These are phyloP conservation scores for Favolaschia claudopus DNA, from an alignment of 768 basidiomycete genomes.

Conservation along the genomic window DNA sequence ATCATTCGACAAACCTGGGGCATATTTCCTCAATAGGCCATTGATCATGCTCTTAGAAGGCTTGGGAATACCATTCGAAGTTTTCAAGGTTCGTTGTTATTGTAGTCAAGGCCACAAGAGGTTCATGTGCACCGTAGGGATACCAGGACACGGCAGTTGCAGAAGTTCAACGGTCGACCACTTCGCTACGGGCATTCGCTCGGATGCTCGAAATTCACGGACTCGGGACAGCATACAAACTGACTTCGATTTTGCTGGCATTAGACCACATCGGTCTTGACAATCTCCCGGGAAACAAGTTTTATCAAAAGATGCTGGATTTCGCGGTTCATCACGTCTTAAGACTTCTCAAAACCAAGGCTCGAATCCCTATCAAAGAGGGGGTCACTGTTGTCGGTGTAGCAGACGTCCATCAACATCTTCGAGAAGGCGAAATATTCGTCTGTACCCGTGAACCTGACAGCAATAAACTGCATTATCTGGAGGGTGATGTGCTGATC, in stretches of 20 bases:
- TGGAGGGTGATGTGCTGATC: constrained; percentile 62
- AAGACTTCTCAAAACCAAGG: constrained; percentile 67
- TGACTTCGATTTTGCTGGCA: constrained; percentile 59
- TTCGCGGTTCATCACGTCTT: constrained; percentile 69
- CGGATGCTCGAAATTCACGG: constrained; percentile 62
- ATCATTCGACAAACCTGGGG: constrained; percentile 66
- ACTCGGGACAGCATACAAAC: constrained; percentile 62
- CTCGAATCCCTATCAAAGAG: constrained; percentile 70
- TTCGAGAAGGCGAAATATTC: constrained; percentile 66
- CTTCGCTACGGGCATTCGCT: constrained; percentile 53
- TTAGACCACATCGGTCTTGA: constrained; percentile 57
- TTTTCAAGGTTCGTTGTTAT: constrained; percentile 48
- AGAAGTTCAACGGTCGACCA: constrained; percentile 51
- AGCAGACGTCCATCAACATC: constrained; percentile 65
- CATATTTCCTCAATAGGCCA: constrained; percentile 67
- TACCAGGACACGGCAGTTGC: constrained; percentile 61
- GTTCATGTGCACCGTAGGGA: background rate
- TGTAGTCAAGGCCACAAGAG: background rate
- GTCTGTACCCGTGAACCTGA: constrained; percentile 58
- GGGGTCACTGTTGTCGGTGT: constrained; percentile 77
- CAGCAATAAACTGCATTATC: constrained; percentile 45
- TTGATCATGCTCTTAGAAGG: constrained; percentile 72
- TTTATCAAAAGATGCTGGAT: constrained; percentile 60
- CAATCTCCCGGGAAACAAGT: constrained; percentile 46
- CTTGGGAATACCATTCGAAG: constrained; percentile 61